Evolutionary conservation across 2,329 filamentous ascomycete genomes (phyloP).

Genomic region (Trichophyton simii): DNA sequence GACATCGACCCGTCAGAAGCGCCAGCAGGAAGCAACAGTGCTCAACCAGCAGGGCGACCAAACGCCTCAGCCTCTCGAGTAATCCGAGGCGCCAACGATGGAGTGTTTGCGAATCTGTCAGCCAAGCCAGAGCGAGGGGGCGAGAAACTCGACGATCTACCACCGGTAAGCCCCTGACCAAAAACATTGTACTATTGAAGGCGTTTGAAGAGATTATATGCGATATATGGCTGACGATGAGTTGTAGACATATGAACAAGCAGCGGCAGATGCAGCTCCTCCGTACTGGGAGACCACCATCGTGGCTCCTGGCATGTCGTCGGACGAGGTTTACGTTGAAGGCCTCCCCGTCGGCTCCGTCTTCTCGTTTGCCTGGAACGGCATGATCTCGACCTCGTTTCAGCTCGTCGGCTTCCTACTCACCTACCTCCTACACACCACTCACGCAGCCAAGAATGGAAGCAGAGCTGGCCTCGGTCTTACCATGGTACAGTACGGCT

Average conservation of each 20-base stretch:
- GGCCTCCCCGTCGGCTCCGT: constrained; percentile 81
- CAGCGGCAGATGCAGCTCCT: constrained; percentile 85
- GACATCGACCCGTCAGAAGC: not conserved
- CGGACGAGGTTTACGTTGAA: constrained; percentile 92
- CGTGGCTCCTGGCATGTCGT: constrained; percentile 78
- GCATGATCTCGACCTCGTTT: constrained; percentile 96
- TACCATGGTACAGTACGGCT: constrained; percentile 90
- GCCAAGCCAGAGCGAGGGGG: constrained; percentile 69
- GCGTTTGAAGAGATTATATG: too few species aligned
- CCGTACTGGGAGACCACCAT: constrained; percentile 99
- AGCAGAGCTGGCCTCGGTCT: constrained; percentile 89
- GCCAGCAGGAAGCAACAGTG: not conserved
- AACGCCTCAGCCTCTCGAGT: constrained; percentile 10
- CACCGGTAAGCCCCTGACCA: constrained; percentile 57
- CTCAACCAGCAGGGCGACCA: not conserved
- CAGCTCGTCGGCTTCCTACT: constrained; percentile 94
- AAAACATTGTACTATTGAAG: not conserved
- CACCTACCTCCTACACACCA: constrained; percentile 94
- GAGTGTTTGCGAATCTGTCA: constrained; percentile 88
- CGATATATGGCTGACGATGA: not conserved
- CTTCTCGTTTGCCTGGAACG: constrained; percentile 65
- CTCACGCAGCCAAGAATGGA: constrained; percentile 94
- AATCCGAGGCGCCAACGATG: constrained; percentile 57
- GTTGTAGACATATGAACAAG: constrained; percentile 85
- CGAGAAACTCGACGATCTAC: constrained; percentile 76